Evolutionary conservation across 2,329 filamentous ascomycete species (phyloP).

Genomic region (Dactylellina cionopaga): DNA sequence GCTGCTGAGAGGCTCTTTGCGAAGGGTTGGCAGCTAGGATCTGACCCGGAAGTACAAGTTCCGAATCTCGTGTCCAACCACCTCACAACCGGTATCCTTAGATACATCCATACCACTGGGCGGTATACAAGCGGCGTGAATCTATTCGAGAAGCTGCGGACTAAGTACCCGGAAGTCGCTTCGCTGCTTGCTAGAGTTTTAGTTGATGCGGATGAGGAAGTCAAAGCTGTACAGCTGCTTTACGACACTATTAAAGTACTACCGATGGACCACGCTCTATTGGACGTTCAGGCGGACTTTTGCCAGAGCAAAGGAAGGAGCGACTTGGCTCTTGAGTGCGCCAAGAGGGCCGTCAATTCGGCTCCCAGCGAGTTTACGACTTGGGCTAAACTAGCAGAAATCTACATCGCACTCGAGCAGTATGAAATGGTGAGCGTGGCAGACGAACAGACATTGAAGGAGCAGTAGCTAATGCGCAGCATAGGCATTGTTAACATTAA

Average conservation of each 20-base stretch:
- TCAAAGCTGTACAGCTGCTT: conserved; percentile 88
- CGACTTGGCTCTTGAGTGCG: conserved; percentile 88
- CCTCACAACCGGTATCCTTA: conserved; percentile 88
- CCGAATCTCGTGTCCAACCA: conserved; percentile 92
- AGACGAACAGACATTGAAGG: not conserved
- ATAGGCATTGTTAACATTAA: conserved; percentile 87
- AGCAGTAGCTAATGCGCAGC: not conserved
- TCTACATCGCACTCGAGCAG: conserved; percentile 92
- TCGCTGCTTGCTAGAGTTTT: conserved; percentile 90
- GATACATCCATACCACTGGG: conserved; percentile 94
- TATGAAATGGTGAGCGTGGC: conserved; percentile 72
- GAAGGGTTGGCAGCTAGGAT: conserved; percentile 92
- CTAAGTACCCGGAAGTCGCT: conserved; percentile 90
- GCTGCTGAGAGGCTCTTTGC: conserved; percentile 96
- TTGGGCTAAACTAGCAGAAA: conserved; percentile 91
- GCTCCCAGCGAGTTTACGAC: conserved; percentile 97
- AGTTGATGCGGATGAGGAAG: conserved; percentile 94
- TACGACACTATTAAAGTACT: conserved; percentile 88
- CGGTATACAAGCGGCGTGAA: conserved; percentile 96
- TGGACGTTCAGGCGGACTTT: conserved; percentile 93
- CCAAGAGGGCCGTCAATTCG: conserved; percentile 91
- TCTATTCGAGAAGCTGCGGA: conserved; percentile 92
- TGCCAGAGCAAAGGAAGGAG: conserved; percentile 87
- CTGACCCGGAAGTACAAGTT: conserved; percentile 95
- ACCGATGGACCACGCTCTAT: conserved; percentile 96